Evolutionary conservation across 1,284 basidiomycete species (phyloP).

Genomic region (Boletus holoroseus): DNA sequence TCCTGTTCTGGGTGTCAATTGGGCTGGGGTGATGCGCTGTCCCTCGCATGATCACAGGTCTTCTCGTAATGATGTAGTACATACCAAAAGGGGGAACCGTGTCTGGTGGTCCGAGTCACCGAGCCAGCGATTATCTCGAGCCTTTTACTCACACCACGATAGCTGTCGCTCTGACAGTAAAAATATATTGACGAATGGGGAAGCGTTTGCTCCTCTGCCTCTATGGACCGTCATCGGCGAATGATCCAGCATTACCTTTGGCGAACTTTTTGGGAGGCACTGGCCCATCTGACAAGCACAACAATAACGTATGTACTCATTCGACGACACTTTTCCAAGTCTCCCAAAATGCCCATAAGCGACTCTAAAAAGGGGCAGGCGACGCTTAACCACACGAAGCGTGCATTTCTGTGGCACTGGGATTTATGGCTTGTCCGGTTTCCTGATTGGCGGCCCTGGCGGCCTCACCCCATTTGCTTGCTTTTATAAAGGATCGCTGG

Average conservation of each 20-base stretch:
- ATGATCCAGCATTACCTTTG: neutral
- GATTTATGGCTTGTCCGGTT: no score
- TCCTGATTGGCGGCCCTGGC: no score
- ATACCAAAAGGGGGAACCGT: neutral
- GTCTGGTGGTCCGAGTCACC: neutral
- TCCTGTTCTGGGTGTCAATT: neutral
- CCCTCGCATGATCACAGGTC: neutral
- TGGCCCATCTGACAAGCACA: no score
- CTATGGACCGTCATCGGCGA: neutral
- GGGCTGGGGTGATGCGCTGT: neutral
- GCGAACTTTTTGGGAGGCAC: neutral
- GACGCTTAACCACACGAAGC: no score
- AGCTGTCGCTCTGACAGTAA: neutral
- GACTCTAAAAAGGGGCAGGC: no score
- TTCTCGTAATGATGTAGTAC: neutral
- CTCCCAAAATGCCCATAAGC: no score
- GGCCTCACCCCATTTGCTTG: neutral
- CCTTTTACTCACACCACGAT: neutral
- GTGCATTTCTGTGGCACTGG: no score
- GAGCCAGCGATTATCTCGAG: neutral
- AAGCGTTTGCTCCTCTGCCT: slow-evolving; percentile 9
- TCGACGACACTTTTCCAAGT: no score
- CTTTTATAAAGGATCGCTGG: slow-evolving; percentile 16
- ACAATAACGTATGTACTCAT: no score
- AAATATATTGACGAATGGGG: slow-evolving; percentile 7